phyloP scores from a whole-genome alignment of 805 yeast species.

The Pichia kluyveri region DNA sequence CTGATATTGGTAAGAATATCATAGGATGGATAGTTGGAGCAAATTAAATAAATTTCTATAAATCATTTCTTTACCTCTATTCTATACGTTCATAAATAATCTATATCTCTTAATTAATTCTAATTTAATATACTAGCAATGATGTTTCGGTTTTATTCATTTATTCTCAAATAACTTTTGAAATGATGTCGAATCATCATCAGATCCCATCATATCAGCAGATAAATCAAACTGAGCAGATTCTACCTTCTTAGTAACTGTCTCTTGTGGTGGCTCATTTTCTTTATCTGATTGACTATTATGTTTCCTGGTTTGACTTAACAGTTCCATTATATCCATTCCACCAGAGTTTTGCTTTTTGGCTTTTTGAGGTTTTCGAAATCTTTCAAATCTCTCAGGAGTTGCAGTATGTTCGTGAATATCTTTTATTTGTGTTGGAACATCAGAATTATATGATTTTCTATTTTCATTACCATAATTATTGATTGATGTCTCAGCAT shows the following conservation, averaged over 20 bases:
- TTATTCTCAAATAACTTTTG: no score
- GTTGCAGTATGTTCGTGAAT: conserved; percentile 1
- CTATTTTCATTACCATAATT: background rate
- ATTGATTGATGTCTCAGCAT: conserved; percentile 25
- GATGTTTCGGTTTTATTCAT: no score
- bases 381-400: conserved; percentile 4
- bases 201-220: no score
- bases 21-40: conserved; percentile 30
- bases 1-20: conserved; percentile 25
- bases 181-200: no score
- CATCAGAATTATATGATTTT: background rate
- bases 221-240: no score
- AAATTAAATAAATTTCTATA: conserved; percentile 5
- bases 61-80: no score
- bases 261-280: background rate
- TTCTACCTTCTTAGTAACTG: no score
- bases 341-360: no score
- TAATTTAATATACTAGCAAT: no score
- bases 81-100: no score
- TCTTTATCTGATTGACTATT: background rate
- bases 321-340: background rate
- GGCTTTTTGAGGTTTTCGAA: no score
- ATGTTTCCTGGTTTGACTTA: background rate
- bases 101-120: no score
- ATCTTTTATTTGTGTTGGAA: conserved; percentile 2